Evolutionary conservation across 441 rosid species (phyloP).

Genomic region (Viola pubescens): DNA sequence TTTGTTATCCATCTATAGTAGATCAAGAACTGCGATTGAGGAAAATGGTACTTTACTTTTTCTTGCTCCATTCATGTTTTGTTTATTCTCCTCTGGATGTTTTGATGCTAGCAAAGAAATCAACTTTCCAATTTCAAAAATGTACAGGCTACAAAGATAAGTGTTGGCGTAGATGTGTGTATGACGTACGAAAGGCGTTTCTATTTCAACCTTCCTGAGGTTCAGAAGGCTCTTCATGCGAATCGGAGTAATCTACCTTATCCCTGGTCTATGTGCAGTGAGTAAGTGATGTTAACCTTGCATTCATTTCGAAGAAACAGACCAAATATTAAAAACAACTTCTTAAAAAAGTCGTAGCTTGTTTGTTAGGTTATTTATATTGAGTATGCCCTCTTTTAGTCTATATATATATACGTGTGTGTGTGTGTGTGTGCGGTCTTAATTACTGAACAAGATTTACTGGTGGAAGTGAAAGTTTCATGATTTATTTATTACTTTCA

Average conservation of each 20-base stretch:
- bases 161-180: conserved; percentile 75
- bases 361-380: too few relatives aligned
- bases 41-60: conserved; percentile 38
- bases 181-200: conserved; percentile 52
- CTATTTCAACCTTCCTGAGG: conserved; percentile 76
- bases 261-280: conserved; percentile 65
- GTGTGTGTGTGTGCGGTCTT: too few relatives aligned
- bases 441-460: too few relatives aligned
- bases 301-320: neutral
- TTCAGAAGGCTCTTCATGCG: conserved; percentile 79
- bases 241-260: conserved; percentile 61
- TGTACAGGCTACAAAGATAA: conserved; percentile 62
- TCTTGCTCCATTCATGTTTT: neutral
- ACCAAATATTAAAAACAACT: neutral
- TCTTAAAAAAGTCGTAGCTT: neutral
- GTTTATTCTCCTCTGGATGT: neutral
- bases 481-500: too few relatives aligned
- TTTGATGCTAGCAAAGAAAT: neutral
- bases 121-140: neutral
- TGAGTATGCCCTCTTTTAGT: too few relatives aligned
- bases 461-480: too few relatives aligned
- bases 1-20: conserved; percentile 69
- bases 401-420: too few relatives aligned
- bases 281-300: conserved; percentile 26
- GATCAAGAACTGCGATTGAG: conserved; percentile 67